These are phyloP conservation scores for Bolboschoenus planiculmis DNA, from an alignment of 176 grass and related monocot species.

Conservation along the genomic window DNA sequence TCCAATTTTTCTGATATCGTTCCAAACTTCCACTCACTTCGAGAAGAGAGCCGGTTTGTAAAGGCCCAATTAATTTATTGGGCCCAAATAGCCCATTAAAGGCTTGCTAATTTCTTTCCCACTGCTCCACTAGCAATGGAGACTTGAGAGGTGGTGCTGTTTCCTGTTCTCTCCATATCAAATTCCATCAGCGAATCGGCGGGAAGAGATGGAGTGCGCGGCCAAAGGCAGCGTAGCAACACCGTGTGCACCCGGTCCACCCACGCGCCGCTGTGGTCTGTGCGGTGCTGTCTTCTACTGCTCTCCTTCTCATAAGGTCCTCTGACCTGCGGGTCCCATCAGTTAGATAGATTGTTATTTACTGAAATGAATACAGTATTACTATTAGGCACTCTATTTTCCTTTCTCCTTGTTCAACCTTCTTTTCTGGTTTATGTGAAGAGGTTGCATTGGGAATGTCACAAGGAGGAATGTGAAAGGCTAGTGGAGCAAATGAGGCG, in stretches of 20 bases:
- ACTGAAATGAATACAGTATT: neutral
- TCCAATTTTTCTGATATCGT: too few relatives aligned
- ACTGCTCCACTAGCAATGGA: neutral
- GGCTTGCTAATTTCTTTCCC: neutral
- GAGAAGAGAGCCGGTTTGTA: too few relatives aligned
- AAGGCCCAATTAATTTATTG: neutral
- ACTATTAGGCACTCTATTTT: neutral
- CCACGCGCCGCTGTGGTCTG: slow-evolving; percentile 15
- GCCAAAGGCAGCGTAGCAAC: slow-evolving; percentile 7
- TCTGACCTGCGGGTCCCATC: neutral
- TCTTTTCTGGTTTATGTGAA: slow-evolving; percentile 30
- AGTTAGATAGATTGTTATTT: neutral
- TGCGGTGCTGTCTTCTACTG: slow-evolving; percentile 17
- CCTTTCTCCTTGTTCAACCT: slow-evolving; percentile 8
- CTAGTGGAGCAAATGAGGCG: slow-evolving; percentile 65
- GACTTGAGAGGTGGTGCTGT: neutral
- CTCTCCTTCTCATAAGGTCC: slow-evolving; percentile 21
- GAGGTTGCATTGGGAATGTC: slow-evolving; percentile 64
- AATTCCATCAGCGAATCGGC: neutral
- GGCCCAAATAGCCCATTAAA: neutral
- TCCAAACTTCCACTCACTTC: too few relatives aligned
- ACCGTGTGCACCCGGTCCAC: slow-evolving; percentile 5
- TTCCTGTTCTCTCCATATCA: neutral
- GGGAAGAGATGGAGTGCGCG: slow-evolving; percentile 12
- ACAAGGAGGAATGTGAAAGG: slow-evolving; percentile 86